Base-by-base conservation (phyloP, 768 basidiomycete species). In the Pholiota conissans region DNA sequence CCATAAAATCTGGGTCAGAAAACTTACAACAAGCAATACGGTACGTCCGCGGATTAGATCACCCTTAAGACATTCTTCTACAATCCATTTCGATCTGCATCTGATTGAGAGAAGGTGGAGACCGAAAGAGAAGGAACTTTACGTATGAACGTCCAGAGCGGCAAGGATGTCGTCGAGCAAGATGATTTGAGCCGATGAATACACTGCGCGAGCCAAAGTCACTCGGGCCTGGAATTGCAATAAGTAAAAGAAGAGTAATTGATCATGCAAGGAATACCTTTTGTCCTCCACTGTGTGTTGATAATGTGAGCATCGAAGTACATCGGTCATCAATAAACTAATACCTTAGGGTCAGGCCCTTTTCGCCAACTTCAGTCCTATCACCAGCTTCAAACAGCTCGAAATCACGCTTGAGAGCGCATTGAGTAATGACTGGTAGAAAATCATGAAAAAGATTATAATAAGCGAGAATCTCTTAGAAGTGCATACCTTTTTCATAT, bases 21-120 rank as follows among this genome's bases (percentile, higher is more conserved):
- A 5, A 69, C 79, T 54, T 60, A 84, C 84, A 46, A 97, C 94
- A 22, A 98, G 79, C 45, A 98, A 79, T 49, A 96, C 75, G 0
- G 95, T 97, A 47, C 95, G 80, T 16, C 84, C 86, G n/a, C 75
- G 71, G 68, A 94, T 79, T 39, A 97, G 74, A 47, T 90, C 86
- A 7, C 95, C 94, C 61, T 81, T 78, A 20, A 98, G 76, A 64
- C 93, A 95, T 52, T 92, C 78, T 18, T 84, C 77, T 64, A 88
- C 89, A 45, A 98, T 82, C 72, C 91, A 90, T 61, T 88, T 84
- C 0, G 93, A 90, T 0, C 92, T 94, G 85, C 32, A 47, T 5
- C 56, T 27, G 27, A 14, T 29, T 14, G 28, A 55, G 37, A 32
- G 20, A 5, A 4, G 20, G 10, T 18, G 35, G 20, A 10, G 1